Evolutionary conservation across 2,329 filamentous ascomycete genomes (phyloP).

Genomic region (Xylariaceae sp.): DNA sequence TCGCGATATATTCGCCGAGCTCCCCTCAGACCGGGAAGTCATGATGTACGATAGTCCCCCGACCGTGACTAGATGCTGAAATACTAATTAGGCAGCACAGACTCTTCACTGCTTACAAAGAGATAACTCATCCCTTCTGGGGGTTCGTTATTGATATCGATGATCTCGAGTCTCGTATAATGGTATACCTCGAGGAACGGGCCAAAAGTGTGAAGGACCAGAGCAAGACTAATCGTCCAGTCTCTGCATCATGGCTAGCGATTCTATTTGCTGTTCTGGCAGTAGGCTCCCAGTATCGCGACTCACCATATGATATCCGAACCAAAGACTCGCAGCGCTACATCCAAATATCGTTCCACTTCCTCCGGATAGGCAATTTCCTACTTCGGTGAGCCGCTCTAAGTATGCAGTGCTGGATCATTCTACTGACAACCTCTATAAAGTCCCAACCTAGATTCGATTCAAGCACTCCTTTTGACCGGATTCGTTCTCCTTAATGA

Average conservation of each 20-base stretch:
- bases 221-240: slow-evolving; percentile 42
- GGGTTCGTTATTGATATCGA: slow-evolving; percentile 64
- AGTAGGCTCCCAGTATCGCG: slow-evolving; percentile 63
- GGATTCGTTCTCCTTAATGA: slow-evolving; percentile 63
- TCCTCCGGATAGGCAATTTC: slow-evolving; percentile 60
- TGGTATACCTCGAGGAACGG: slow-evolving; percentile 62
- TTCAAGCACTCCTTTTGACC: slow-evolving; percentile 59
- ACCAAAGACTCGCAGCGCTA: slow-evolving; percentile 57
- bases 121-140: slow-evolving; percentile 65
- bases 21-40: slow-evolving; percentile 62
- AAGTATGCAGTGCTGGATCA: background rate
- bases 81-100: slow-evolving; percentile 29
- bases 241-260: slow-evolving; percentile 62
- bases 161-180: slow-evolving; percentile 59
- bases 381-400: slow-evolving; percentile 43
- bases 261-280: slow-evolving; percentile 63
- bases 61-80: background rate
- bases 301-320: slow-evolving; percentile 58
- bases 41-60: slow-evolving; percentile 48
- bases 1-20: slow-evolving; percentile 55
- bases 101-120: slow-evolving; percentile 62
- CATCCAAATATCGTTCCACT: slow-evolving; percentile 62
- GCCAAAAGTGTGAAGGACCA: slow-evolving; percentile 49
- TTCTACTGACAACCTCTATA: slow-evolving; percentile 2
- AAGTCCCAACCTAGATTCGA: slow-evolving; percentile 61